Base-by-base conservation (phyloP, 2,329 filamentous ascomycete species). In the Pestalotiopsis sp. region DNA sequence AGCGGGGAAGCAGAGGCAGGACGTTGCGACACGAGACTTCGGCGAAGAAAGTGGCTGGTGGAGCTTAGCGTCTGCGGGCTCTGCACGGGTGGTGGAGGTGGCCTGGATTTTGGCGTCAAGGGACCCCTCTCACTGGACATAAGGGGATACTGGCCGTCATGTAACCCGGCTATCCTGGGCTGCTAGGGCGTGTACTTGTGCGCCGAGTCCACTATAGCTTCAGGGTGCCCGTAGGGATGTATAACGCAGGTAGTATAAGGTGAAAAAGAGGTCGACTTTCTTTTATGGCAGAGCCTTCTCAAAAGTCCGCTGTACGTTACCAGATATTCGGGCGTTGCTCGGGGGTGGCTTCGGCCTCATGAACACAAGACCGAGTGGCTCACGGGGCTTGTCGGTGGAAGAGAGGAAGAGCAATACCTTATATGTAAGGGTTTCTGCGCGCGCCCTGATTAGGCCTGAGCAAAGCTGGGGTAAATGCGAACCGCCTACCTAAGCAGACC, bases 21-120 rank as follows among this genome's bases (percentile, higher is more conserved):
- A 70, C 70, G 71, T 73, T 74, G 71, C 72, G 72, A 74, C 73
- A 74, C 73, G 73, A 73, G 72, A 75, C 69, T 67, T 67, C n/a
- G 58, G 57, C 66, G 66, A 62, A 45, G 66, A 67, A 67, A 67
- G 66, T 67, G 66, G 66, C 66, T 67, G 66, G 66, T 67, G 66
- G 61, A 68, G 52, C 66, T 68, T 61, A 67, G 66, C 59, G 58
- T 52, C 58, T 25, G 25, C 57, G 57, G 69, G 72, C 72, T 72
- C 71, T 67, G 73, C 71, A 73, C 68, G 71, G 69, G 71, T 72
- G 69, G 71, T 73, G 68, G 73, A 72, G 69, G 71, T 69, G 72
- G 72, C 70, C 72, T 74, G 69, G 73, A 70, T 68, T 69, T 73
- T 72, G 65, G 52, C 52, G 65, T 31, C 57, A 59, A 67, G 39